A percentile compares a stretch with the other conserved stretches of the same genome.
These are phyloP conservation scores for Penicillium ucsense DNA, from an alignment of 495 filamentous ascomycete species.

Conservation along the genomic window DNA sequence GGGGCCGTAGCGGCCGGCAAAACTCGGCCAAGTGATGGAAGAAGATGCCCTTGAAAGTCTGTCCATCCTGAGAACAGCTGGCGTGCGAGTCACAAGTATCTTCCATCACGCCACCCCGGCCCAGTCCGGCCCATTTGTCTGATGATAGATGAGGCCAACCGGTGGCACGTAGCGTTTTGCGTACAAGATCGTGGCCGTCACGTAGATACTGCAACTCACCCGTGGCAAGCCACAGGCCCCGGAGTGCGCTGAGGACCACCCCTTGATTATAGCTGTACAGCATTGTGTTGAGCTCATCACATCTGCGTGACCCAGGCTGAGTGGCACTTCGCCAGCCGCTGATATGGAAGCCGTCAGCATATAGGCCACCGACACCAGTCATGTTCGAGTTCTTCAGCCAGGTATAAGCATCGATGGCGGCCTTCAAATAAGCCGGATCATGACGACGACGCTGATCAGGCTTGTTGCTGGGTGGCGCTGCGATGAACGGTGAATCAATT, in stretches of 20 bases:
- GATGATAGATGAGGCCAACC: constrained; percentile 48
- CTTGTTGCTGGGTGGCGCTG: constrained; percentile 5
- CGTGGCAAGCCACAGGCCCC: constrained; percentile 69
- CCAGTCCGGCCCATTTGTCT: constrained; percentile 60
- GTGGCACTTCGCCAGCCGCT: constrained; percentile 44
- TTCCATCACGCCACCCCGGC: constrained; percentile 71
- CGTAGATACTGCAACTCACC: constrained; percentile 54
- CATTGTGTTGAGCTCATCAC: constrained; percentile 75
- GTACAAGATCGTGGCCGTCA: constrained; percentile 70
- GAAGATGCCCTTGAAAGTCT: constrained; percentile 94
- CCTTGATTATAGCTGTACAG: constrained; percentile 97
- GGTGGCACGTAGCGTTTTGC: constrained; percentile 63
- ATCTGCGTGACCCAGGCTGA: constrained; percentile 45
- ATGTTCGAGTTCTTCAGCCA: constrained; percentile 77
- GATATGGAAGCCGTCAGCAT: constrained; percentile 88
- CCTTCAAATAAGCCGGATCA: constrained; percentile 55
- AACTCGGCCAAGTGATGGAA: constrained; percentile 82
- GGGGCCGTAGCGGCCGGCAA: constrained; percentile 53
- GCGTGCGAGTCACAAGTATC: constrained; percentile 72
- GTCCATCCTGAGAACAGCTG: constrained; percentile 71
- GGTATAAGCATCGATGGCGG: constrained; percentile 66
- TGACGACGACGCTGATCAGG: constrained; percentile 31
- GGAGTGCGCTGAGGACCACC: constrained; percentile 76
- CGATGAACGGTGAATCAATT: constrained; percentile 57
- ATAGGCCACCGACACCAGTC: constrained; percentile 70